Conservation (phyloP, 805 yeast species). For the Cyberlindnera americana region DNA sequence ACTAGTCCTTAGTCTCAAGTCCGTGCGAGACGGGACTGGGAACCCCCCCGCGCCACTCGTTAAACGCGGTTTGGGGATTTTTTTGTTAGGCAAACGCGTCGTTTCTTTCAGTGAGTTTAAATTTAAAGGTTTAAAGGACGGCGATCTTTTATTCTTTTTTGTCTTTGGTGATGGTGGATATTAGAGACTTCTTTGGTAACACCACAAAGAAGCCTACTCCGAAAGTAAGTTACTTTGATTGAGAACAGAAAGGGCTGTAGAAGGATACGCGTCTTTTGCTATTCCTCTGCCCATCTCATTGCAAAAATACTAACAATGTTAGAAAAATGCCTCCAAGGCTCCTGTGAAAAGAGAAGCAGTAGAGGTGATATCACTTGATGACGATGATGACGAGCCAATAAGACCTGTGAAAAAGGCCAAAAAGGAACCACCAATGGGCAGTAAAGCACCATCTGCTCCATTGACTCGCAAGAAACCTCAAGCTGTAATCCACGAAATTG, state of each 20-base stretch:
- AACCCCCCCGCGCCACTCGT: too few species aligned
- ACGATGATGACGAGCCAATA: slow-evolving; percentile 25
- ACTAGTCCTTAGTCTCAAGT: too few species aligned
- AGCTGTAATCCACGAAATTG: slow-evolving; percentile 17
- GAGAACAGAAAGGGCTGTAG: too few species aligned
- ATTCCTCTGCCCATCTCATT: too few species aligned
- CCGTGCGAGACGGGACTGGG: too few species aligned
- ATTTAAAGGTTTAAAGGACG: too few species aligned
- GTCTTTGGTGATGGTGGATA: slow-evolving; percentile 32
- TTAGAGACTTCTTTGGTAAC: slow-evolving; percentile 37
- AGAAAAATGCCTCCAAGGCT: neutral
- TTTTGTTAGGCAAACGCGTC: too few species aligned
- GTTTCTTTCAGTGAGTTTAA: too few species aligned
- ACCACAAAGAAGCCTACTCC: slow-evolving; percentile 11
- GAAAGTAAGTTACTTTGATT: slow-evolving; percentile 8
- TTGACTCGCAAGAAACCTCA: slow-evolving; percentile 5
- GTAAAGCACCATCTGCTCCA: slow-evolving; percentile 4
- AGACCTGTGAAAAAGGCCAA: slow-evolving; percentile 9
- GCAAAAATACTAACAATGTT: slow-evolving; percentile 2
- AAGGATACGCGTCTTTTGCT: too few species aligned
- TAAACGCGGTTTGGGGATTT: too few species aligned
- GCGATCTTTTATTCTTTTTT: too few species aligned
- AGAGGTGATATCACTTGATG: slow-evolving; percentile 23
- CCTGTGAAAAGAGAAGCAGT: slow-evolving; percentile 4
- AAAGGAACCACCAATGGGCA: slow-evolving; percentile 14